These are phyloP conservation scores for Zygoascus tannicola DNA, from an alignment of 805 yeast species.

Conservation along the genomic window DNA sequence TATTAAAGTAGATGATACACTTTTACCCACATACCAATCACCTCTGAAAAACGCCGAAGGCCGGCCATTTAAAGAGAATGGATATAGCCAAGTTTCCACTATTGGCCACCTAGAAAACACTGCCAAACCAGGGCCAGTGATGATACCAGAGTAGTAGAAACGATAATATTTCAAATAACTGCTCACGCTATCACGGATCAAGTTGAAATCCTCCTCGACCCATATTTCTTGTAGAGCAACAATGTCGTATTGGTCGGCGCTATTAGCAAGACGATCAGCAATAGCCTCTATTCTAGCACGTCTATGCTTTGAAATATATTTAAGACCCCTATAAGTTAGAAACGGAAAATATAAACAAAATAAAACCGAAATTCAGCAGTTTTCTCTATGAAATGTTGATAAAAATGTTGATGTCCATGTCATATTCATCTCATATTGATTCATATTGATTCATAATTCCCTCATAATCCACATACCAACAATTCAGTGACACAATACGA, in stretches of 20 bases:
- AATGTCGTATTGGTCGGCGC: slow-evolving; percentile 48
- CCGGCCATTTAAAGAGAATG: slow-evolving; percentile 89
- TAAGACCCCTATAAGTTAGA: slow-evolving; percentile 62
- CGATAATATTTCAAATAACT: slow-evolving; percentile 53
- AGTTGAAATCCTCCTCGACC: slow-evolving; percentile 77
- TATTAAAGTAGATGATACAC: slow-evolving; percentile 66
- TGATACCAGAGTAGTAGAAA: slow-evolving; percentile 69
- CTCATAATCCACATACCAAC: slow-evolving; percentile 24
- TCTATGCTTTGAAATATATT: slow-evolving; percentile 67
- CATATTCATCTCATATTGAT: no score
- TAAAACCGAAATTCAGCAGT: no score
- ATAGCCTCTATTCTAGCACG: slow-evolving; percentile 59
- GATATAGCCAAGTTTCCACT: slow-evolving; percentile 61
- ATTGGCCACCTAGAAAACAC: slow-evolving; percentile 79
- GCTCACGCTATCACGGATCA: slow-evolving; percentile 40
- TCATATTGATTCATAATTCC: no score
- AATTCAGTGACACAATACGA: slow-evolving; percentile 25
- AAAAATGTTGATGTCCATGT: neutral
- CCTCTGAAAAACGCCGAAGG: slow-evolving; percentile 92
- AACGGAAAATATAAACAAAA: no score
- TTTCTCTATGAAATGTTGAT: no score
- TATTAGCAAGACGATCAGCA: slow-evolving; percentile 51
- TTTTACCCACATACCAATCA: slow-evolving; percentile 95
- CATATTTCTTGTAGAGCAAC: slow-evolving; percentile 94
- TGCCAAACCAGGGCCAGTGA: slow-evolving; percentile 90